Conservation (phyloP, 176 grass and related monocot genomes). For the Musa troglodytarum region DNA sequence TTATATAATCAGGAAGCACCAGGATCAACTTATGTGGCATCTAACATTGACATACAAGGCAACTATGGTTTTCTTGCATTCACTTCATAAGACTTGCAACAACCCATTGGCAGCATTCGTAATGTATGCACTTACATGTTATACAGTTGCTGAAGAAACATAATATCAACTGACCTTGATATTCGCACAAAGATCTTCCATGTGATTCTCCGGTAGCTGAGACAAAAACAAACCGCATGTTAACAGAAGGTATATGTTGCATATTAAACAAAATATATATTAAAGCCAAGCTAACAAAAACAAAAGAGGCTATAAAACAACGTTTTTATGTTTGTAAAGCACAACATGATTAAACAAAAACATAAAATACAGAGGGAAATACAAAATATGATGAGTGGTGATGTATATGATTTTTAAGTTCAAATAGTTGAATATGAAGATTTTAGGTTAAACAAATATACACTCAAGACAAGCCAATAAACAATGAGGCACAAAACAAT, state of each 20-base stretch:
- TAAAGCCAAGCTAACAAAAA: not conserved
- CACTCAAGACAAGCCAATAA: too few species aligned
- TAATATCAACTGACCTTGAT: slow-evolving; percentile 53
- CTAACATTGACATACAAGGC: not conserved
- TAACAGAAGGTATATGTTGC: slow-evolving; percentile 7
- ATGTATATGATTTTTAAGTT: too few species aligned
- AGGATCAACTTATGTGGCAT: not conserved
- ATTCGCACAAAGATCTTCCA: slow-evolving; percentile 65
- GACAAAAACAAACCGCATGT: slow-evolving; percentile 7
- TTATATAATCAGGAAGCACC: too few species aligned
- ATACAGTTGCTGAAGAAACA: not conserved
- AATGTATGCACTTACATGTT: not conserved
- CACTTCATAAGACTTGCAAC: not conserved
- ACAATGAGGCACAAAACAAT: too few species aligned
- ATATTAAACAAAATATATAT: not conserved
- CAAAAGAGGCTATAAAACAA: not conserved
- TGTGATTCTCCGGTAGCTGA: slow-evolving; percentile 47
- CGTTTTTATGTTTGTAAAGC: not conserved
- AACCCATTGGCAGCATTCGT: too few species aligned
- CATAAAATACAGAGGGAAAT: not conserved
- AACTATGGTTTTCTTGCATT: not conserved
- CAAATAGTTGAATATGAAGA: too few species aligned
- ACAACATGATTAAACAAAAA: not conserved
- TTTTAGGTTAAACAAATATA: too few species aligned
- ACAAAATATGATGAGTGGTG: too few species aligned